Evolutionary conservation across 305 asterid genomes (phyloP), one percentile per base, ranked within the genome.

Genomic region (Petunia hybrid): DNA sequence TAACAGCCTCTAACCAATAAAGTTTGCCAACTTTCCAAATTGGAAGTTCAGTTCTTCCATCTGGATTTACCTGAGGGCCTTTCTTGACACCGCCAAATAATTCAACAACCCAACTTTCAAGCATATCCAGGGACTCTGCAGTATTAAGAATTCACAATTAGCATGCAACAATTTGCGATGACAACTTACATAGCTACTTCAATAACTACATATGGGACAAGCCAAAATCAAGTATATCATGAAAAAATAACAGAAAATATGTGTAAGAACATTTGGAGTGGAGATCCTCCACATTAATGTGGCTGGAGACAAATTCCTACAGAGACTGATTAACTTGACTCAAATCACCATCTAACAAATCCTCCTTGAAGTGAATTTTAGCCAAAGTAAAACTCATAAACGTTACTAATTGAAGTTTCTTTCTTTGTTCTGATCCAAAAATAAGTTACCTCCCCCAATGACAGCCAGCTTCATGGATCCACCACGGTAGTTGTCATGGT

Each of bases 391-490:
- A 71, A 71, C 78, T 31, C 35, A 9, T 48, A 48, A 48, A 12
- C 31, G 35, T 35, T 48, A 48, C 35, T 71, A 31, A 71, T 5
- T 71, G 31, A 48, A 35, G 13, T 48, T 48, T 5, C 14, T 63
- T 63, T 36, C 16, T 3, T 36, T 41, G 41, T 67, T 67, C 77
- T 70, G 42, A 48, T 46, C 51, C 12, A 31, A 10, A 56, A 79
- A 81, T 81, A 61, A 60, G 86, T 77, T 87, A 93, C 99, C 99
- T 82, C 98, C 98, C 63, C 98, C 99, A 76, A 96, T 93, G 80
- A 96, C 88, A 73, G 90, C 97, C 79, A 96, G 94, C 89, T 96
- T 96, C 99, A 96, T 93, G 78, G 88, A 87, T 85, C 91, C 98
- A 84, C 98, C 99, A 84, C 81, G 82, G 84, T 94, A 94, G 74